A percentile compares a stretch with the other conserved stretches of the same genome.
These are phyloP conservation scores for Saccharomycopsis olivae DNA, from an alignment of 805 yeast species.

Conservation along the genomic window DNA sequence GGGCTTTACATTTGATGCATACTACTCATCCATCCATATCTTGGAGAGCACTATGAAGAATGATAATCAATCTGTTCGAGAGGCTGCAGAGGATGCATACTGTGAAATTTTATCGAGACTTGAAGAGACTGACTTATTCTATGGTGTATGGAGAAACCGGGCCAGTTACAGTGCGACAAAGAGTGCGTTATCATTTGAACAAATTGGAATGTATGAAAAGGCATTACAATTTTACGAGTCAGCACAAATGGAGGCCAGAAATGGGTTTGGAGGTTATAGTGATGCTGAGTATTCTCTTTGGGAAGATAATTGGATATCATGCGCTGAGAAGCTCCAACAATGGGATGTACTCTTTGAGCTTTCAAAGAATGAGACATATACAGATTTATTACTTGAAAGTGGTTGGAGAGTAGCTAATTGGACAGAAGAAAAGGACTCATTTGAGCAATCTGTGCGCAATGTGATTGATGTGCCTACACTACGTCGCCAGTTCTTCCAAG, in stretches of 20 bases:
- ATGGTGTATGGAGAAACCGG: conserved; percentile 94
- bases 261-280: conserved; percentile 90
- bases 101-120: conserved; percentile 79
- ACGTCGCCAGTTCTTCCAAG: conserved; percentile 87
- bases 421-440: conserved; percentile 87
- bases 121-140: conserved; percentile 93
- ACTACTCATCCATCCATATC: conserved; percentile 83
- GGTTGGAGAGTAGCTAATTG: conserved; percentile 99
- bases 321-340: conserved; percentile 94
- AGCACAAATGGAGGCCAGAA: conserved; percentile 93
- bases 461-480: conserved; percentile 99
- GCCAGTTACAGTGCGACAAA: conserved; percentile 90
- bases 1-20: conserved; percentile 78
- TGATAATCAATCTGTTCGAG: conserved; percentile 33
- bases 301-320: conserved; percentile 98
- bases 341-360: conserved; percentile 96
- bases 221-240: conserved; percentile 90
- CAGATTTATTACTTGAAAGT: conserved; percentile 90
- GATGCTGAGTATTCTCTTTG: conserved; percentile 91
- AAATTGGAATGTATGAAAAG: conserved; percentile 87
- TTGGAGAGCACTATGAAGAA: conserved; percentile 48
- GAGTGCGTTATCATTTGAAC: conserved; percentile 88
- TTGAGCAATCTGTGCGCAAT: conserved; percentile 86
- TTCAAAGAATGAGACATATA: conserved; percentile 96
- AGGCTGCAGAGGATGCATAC: conserved; percentile 82